Base-by-base conservation (phyloP, 768 basidiomycete species). In the Pilatotrama ljubarskyi region DNA sequence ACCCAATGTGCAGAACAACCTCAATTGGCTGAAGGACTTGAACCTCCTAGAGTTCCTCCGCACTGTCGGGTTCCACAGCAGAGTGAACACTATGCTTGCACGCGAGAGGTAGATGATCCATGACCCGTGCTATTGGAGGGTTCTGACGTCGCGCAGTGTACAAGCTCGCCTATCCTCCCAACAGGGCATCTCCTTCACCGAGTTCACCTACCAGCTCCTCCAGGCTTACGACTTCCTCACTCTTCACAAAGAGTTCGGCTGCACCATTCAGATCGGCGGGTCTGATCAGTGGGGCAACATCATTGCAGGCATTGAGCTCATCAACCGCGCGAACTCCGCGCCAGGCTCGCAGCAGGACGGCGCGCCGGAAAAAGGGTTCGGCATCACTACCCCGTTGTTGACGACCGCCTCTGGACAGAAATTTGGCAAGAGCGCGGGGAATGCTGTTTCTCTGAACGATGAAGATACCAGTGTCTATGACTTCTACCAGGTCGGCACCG, bases 201-300 rank as follows among this genome's bases (percentile, higher is more conserved):
- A 99, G 72, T 98, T 99, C 75, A 87, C 92, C 3, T 99, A 99
- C 72, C 97, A 99, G 69, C 84, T 99, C 22, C 81, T 99, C 25
- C 97, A 99, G 76, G 97, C 94, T 11, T 92, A 95, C 75, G 97
- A 99, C 74, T 99, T 97, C 75, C 83, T 88, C 64, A 78, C 86
- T 66, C 80, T 99, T 9, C 76, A 90, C 70, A 78, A 79, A 63
- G 72, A 80, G 20, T 78, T 82, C 52, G 79, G 78, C 4, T 98
- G 96, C 73, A 82, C 83, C 14, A 83, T 97, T 42, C 97, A 99
- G 73, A 76, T 98, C 41, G 97, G 97, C 49, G 97, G 97, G 10
- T 95, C 94, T 0, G 97, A 99, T 72, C 97, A 99, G 73, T 97
- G 95, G 91, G 97, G 97, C 15, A 99, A 99, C 70, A 98, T 99